Evolutionary conservation across 768 basidiomycete genomes (phyloP), one percentile per base, ranked within the genome.

Genomic region (Cyathus striatus): DNA sequence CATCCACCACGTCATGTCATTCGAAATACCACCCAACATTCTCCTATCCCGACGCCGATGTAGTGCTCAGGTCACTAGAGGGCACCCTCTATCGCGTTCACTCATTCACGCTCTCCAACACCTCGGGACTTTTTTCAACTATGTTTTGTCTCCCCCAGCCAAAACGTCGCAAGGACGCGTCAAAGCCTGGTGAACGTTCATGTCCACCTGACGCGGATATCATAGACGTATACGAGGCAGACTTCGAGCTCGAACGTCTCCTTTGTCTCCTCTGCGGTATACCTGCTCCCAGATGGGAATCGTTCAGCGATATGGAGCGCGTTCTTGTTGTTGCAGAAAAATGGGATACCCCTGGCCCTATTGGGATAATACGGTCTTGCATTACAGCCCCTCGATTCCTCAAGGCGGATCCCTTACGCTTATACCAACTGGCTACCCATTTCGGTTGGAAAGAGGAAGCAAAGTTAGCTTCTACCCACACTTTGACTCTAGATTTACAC

Each of bases 341-440:
- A 53, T 87, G 85, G 72, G 82, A 83, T 38, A 78, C 81, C 55
- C 77, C 75, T 0, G 81, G 81, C 0, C 78, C 81, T 3, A 62
- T 70, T 27, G 72, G 78, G 9, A 67, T 69, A 50, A 69, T 86
- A 44, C 78, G 80, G 40, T 68, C 73, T 17, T 69, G 73, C 1
- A 59, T 79, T 25, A 68, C 63, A 41, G 68, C 75, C 1, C 73
- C 70, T 10, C 58, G 62, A 1, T 71, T 82, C 48, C 68, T 75
- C 18, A 57, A 63, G 23, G 56, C 59, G 36, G 49, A 66, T 40
- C 74, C 80, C 0, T 52, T 83, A 12, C 70, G 72, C 23, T 61
- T 79, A 22, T 83, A 80, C 50, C 64, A 70, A 13, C 61, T 79
- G 3, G 76, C 81, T 5, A 73, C 70, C 27, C 79, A 83, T 30